Evolutionary conservation across 2,329 filamentous ascomycete species (phyloP).

Genomic region (Xylaria sp.): DNA sequence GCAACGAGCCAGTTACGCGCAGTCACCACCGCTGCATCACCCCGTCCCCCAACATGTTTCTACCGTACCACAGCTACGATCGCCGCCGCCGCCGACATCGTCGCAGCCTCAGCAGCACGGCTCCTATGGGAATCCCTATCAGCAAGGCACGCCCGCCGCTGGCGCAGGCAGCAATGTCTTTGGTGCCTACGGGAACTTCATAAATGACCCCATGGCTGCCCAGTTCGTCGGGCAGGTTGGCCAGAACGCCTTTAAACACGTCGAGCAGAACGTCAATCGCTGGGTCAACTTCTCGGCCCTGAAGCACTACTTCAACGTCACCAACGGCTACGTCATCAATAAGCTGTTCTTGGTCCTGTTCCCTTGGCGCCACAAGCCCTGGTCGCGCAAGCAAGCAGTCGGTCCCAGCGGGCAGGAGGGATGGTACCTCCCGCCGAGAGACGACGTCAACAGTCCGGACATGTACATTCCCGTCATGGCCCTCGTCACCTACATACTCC

Average conservation of each 20-base stretch:
- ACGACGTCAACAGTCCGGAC: conserved; percentile 97
- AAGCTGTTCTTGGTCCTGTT: conserved; percentile 95
- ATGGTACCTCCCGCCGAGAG: conserved; percentile 89
- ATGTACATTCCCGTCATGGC: conserved; percentile 99
- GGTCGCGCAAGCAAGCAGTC: conserved; percentile 88
- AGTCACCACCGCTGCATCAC: conserved; percentile 94
- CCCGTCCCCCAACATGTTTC: conserved; percentile 98
- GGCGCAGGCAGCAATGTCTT: conserved; percentile 67
- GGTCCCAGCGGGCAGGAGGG: conserved; percentile 76
- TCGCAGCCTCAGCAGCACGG: conserved; percentile 74
- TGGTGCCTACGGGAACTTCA: conserved; percentile 88
- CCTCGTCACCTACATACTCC: conserved; percentile 94
- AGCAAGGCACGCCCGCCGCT: conserved; percentile 65
- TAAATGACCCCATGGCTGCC: conserved; percentile 88
- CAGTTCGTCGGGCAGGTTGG: conserved; percentile 96
- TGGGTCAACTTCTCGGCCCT: conserved; percentile 93
- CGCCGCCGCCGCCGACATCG: conserved; percentile 82
- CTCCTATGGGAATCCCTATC: conserved; percentile 78
- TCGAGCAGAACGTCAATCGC: conserved; percentile 90
- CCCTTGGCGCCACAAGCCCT: conserved; percentile 97
- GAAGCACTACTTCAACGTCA: conserved; percentile 99
- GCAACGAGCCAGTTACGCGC: conserved; percentile 87
- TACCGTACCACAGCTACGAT: conserved; percentile 95
- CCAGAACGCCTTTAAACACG: conserved; percentile 89
- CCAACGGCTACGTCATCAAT: conserved; percentile 94